Evolutionary conservation across 202 grass and related monocot genomes (phyloP).

Genomic region (Bolboschoenoplectus hybrid): DNA sequence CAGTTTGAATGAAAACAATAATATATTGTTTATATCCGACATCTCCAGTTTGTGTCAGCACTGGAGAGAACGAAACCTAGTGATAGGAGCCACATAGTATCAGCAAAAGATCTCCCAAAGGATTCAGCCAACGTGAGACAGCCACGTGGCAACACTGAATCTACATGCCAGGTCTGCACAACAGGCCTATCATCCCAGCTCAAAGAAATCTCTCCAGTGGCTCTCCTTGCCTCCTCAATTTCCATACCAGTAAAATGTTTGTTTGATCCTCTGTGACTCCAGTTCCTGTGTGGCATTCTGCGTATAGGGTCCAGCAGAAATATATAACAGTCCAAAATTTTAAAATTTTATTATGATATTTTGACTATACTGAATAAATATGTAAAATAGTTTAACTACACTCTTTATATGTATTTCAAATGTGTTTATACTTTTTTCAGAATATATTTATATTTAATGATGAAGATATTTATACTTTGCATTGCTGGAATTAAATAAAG

Average conservation of each 20-base stretch:
- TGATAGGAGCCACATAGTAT: constrained; percentile 3
- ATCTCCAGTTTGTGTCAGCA: not conserved
- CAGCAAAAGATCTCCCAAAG: constrained; percentile 13
- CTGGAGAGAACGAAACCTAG: not conserved
- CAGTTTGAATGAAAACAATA: too few species aligned
- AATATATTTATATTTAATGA: too few species aligned
- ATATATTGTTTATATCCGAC: not conserved
- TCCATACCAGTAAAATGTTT: not conserved
- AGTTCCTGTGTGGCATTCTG: not conserved
- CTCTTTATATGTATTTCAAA: too few species aligned
- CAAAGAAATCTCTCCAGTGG: not conserved
- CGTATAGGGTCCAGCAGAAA: not conserved
- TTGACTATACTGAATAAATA: too few species aligned
- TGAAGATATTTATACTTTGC: too few species aligned
- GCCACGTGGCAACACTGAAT: not conserved
- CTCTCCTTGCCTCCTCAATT: not conserved
- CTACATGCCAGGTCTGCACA: not conserved
- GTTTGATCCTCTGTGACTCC: not conserved
- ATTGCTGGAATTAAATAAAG: too few species aligned
- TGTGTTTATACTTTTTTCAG: too few species aligned
- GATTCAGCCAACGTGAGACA: not conserved
- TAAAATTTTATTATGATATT: too few species aligned
- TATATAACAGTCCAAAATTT: too few species aligned
- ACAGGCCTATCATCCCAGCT: not conserved
- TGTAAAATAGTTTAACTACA: too few species aligned